Conservation (phyloP, 1,284 basidiomycete genomes). For the Cryptococcus sp. region DNA sequence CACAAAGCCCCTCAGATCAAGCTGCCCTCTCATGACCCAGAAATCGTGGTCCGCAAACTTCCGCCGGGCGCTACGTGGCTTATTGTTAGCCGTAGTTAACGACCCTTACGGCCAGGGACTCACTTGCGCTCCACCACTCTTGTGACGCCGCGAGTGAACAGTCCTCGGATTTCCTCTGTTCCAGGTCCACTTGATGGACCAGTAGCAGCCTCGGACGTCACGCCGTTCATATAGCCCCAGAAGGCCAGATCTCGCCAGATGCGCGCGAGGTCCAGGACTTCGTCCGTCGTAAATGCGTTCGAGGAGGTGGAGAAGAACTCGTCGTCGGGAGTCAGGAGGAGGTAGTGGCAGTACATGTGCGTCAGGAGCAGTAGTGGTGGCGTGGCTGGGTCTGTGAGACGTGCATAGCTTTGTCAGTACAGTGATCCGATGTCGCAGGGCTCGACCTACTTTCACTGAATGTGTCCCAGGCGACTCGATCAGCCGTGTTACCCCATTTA, state of each 20-base stretch:
- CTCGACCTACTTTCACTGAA: conserved; percentile 51
- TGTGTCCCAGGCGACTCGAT: conserved; percentile 59
- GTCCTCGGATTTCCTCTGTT: conserved; percentile 66
- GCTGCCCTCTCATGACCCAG: conserved; percentile 73
- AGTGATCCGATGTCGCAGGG: conserved; percentile 21
- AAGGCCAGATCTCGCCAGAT: conserved; percentile 53
- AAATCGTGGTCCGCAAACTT: conserved; percentile 78
- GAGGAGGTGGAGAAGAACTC: conserved; percentile 74
- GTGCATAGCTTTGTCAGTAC: neutral
- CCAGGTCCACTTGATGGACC: conserved; percentile 35
- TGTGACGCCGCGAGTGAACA: conserved; percentile 72
- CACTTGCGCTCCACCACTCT: conserved; percentile 85
- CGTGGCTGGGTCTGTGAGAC: conserved; percentile 54
- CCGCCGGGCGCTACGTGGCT: conserved; percentile 67
- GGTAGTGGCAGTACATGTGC: conserved; percentile 79
- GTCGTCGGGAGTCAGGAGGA: conserved; percentile 93
- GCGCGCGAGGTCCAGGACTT: conserved; percentile 60
- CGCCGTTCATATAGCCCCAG: conserved; percentile 52
- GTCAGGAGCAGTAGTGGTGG: conserved; percentile 75
- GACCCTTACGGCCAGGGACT: conserved; percentile 44
- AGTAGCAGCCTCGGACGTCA: conserved; percentile 27
- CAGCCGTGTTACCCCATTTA: conserved; percentile 50
- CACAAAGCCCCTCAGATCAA: conserved; percentile 83
- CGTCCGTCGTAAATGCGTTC: conserved; percentile 81
- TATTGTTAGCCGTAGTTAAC: neutral